Evolutionary conservation across 768 basidiomycete species (phyloP).

Genomic region (Termitomyces eurrhizus): DNA sequence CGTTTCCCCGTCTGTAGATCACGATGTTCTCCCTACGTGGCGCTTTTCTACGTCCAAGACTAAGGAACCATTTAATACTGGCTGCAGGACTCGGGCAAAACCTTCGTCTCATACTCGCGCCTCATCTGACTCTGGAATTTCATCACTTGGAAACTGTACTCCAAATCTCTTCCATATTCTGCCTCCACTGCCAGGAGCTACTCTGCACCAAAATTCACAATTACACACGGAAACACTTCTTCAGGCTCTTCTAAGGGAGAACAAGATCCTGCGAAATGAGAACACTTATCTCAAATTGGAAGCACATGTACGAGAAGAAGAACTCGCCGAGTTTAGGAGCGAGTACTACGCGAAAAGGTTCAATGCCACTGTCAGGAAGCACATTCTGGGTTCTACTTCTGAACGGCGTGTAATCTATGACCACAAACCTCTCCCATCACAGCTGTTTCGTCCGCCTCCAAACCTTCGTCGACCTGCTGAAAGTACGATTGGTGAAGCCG

Average conservation of each 20-base stretch:
- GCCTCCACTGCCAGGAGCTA: not conserved
- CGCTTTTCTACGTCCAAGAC: conserved; percentile 11
- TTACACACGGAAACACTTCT: not conserved
- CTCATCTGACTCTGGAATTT: not conserved
- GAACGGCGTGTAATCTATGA: not conserved
- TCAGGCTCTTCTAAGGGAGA: conserved; percentile 24
- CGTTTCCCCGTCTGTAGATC: not conserved
- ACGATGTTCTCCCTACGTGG: not conserved
- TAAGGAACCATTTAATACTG: conserved; percentile 1
- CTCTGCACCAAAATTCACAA: not conserved
- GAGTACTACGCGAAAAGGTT: conserved; percentile 22
- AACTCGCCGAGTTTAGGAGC: conserved; percentile 22
- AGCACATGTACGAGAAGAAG: conserved; percentile 21
- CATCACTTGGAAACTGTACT: not conserved
- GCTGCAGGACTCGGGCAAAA: not conserved
- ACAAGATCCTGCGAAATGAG: conserved; percentile 18
- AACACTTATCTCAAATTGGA: conserved; percentile 21
- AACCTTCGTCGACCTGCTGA: not conserved
- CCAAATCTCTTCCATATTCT: not conserved
- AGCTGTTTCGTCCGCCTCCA: not conserved
- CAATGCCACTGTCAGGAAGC: conserved; percentile 16
- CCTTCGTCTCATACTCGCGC: not conserved
- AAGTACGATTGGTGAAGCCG: not conserved
- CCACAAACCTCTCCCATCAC: not conserved
- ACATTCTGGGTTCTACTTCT: not conserved